Base-by-base conservation (phyloP, 805 yeast species). In the Phaffomyces thermotolerans region DNA sequence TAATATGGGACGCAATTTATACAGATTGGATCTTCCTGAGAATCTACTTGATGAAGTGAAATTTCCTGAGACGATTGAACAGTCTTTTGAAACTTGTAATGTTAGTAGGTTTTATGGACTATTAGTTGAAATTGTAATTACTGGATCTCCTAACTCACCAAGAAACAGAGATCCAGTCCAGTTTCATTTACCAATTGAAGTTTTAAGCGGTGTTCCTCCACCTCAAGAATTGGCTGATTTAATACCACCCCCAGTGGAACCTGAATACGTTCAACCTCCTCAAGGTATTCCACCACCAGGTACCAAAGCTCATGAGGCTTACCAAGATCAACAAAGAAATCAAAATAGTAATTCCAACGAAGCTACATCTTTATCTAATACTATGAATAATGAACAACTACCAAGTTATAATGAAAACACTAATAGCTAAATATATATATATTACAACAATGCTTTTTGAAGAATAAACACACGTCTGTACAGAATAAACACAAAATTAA, bases 21-120 rank as follows among this genome's bases (percentile, higher is more conserved):
- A 39, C 30, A n/a, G n/a, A 18, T 34, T 43, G 2, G 46, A 43
- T 12, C 23, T 43, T n/a, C 42, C 46, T 6, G 8, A 13, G 15
- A 18, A 31, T 20, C 12, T 46, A 8, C 17, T 40, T 27, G 17
- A 34, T 12, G 8, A 20, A 6, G 18, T 44, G 25, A 15, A 18
- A 15, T 10, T 47, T 68, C 76, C 36, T 56, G 62, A 3, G 48
- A 76, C 15, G 81, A 84, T 0, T 69, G 17, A 15, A 10, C 76
- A 36, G 37, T 51, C 66, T 35, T 81, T 82, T 56, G 59, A 56
- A 23, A 71, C 79, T 5, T 79, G 85, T 52, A 79, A 78, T 52
- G 67, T 81, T 20, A 54, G 64, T 10, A 65, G 84, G 33, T 50
- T 46, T n/a, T 76, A 78, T 52, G 48, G 52, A 5, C 42, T 76